Conservation (phyloP, 192 early-diverging fungal genomes). For the Mortierella antarctica region DNA sequence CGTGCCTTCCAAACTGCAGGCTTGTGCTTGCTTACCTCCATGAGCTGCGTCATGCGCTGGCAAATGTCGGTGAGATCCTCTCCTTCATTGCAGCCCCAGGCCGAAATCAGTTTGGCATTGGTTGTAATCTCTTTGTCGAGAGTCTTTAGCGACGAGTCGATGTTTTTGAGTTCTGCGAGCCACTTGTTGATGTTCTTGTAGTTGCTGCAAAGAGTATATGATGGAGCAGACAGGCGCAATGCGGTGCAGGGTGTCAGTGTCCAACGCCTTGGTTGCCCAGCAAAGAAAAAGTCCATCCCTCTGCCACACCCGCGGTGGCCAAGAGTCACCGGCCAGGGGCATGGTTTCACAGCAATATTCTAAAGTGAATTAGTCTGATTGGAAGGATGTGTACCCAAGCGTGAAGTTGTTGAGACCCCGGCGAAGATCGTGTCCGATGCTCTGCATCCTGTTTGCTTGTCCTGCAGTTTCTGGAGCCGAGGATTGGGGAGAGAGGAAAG, state of each 20-base stretch:
- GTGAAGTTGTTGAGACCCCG: constrained; percentile 50
- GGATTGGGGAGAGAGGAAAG: not conserved
- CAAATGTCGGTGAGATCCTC: constrained; percentile 50
- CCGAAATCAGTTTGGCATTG: constrained; percentile 44
- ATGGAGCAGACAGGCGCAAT: not conserved
- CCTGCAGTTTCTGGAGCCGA: not conserved
- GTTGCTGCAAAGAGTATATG: constrained; percentile 14
- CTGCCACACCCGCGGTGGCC: not conserved
- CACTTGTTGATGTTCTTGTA: constrained; percentile 55
- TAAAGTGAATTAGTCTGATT: not conserved
- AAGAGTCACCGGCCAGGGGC: not conserved
- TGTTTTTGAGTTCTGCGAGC: constrained; percentile 53
- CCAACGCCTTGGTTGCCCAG: too few species aligned
- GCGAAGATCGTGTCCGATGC: constrained; percentile 51
- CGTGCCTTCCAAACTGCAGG: too few species aligned
- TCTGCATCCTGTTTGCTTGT: constrained; percentile 31
- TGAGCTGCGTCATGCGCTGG: constrained; percentile 51
- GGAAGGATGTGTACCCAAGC: constrained; percentile 15
- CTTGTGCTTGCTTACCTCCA: constrained; percentile 27
- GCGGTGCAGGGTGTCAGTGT: not conserved
- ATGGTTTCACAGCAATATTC: constrained; percentile 22
- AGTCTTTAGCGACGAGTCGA: constrained; percentile 41
- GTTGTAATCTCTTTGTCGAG: constrained; percentile 48
- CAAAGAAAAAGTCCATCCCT: not conserved
- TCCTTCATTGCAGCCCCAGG: constrained; percentile 48